These are phyloP conservation scores for Angomonas ambiguus DNA, from an alignment of 208 protist genomes.

Conservation along the genomic window DNA sequence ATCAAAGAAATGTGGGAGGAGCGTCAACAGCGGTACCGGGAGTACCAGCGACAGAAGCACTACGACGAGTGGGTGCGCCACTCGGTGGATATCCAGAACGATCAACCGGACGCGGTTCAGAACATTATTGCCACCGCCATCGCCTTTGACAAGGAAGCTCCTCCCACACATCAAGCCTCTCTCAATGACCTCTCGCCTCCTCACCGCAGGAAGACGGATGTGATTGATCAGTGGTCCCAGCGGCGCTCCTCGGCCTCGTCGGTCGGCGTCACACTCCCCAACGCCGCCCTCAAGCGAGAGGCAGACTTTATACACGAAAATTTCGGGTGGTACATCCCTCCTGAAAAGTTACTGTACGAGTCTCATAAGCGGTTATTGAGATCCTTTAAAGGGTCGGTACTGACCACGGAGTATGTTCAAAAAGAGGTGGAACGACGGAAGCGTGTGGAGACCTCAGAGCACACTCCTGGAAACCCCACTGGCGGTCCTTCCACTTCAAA, in stretches of 20 bases:
- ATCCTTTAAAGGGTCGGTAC: constrained; percentile 53
- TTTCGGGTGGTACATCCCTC: constrained; percentile 79
- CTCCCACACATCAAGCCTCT: too few relatives aligned
- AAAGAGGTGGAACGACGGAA: constrained; percentile 43
- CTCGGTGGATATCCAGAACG: background rate
- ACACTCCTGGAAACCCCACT: background rate
- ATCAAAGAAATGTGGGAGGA: constrained; percentile 51
- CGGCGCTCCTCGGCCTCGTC: background rate
- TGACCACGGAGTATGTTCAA: constrained; percentile 59
- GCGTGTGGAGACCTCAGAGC: too few relatives aligned
- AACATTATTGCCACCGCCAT: background rate
- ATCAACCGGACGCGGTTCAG: background rate
- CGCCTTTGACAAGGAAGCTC: background rate
- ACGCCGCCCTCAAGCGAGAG: constrained; percentile 4
- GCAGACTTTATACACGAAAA: constrained; percentile 23
- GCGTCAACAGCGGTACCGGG: constrained; percentile 40
- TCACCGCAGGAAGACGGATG: too few relatives aligned
- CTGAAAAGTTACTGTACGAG: constrained; percentile 63
- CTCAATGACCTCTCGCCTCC: too few relatives aligned
- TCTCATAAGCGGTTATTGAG: constrained; percentile 68
- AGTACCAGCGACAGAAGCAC: constrained; percentile 29
- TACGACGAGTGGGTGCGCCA: constrained; percentile 8
- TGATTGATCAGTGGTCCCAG: background rate
- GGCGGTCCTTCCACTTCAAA: too few relatives aligned
- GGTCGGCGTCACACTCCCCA: background rate